A percentile compares a stretch with the other conserved stretches of the same genome.
Conservation (phyloP, 352 stramenopile species). For the Globisporangium alternatum region DNA sequence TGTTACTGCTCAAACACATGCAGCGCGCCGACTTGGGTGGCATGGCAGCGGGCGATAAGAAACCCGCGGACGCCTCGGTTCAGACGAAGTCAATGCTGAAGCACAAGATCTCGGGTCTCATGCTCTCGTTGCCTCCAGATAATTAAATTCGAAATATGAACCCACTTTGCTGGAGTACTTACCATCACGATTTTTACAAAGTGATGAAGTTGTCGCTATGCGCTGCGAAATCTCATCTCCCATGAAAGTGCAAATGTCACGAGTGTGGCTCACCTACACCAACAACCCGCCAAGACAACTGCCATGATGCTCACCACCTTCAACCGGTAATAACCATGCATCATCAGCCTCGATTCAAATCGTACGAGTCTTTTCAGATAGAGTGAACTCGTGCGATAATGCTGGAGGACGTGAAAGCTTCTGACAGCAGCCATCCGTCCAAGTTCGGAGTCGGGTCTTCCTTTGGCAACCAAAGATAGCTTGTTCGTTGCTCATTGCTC, state of each 20-base stretch:
- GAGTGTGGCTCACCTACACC: no score
- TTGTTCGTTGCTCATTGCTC: no score
- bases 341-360: no score
- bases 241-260: no score
- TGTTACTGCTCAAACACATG: conserved; percentile 41
- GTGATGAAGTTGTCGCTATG: not conserved
- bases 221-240: not conserved
- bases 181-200: not conserved
- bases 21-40: not conserved
- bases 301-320: no score
- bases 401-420: no score
- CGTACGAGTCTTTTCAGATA: no score
- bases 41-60: not conserved
- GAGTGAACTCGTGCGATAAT: no score
- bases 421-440: not conserved
- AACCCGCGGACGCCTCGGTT: not conserved
- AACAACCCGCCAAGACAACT: no score
- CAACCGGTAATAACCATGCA: no score
- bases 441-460: not conserved
- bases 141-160: conserved; percentile 1
- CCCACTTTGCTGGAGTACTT: not conserved
- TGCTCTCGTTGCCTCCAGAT: conserved; percentile 15
- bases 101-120: conserved; percentile 20
- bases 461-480: not conserved
- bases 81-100: not conserved